Evolutionary conservation across 305 asterid species (phyloP), one percentile per base, ranked within the genome.

Genomic region (Lippia alba): DNA sequence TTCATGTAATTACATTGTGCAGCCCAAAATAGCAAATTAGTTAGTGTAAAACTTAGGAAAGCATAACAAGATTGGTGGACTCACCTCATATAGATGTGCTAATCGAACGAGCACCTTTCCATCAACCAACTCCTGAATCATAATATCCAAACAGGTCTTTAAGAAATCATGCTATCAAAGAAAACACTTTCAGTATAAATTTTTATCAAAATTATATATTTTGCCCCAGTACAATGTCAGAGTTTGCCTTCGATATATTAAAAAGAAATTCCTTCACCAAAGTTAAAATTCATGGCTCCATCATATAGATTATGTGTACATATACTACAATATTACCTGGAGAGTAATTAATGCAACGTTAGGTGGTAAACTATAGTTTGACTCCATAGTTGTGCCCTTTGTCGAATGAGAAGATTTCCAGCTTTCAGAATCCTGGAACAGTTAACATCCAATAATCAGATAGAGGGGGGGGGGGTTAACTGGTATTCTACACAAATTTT

Each of bases 51-150:
- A 39, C 45, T n/a, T 10, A 50, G 67, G 50, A 18, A 20, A 9
- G 8, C 18, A 61, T 51, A 55, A 58, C 18, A 59, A 34, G 60
- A 33, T 36, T 32, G 67, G 53, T 1, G 61, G 56, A 34, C 20
- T 69, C 70, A 88, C 98, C 97, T 92, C 97, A 0, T 88, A 92
- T 17, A 90, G 76, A 90, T 92, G 91, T 8, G 90, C 98, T 77
- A 92, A 66, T 70, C 98, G 98, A 74, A 92, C 76, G 66, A 90
- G 95, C 34, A 81, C 90, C 12, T 69, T 73, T 64, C 87, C 86
- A 62, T 84, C 87, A 10, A 58, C 83, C 80, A 87, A 56, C 72
- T 87, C 96, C 94, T 91, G 85, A 33, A 79, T 58, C 70, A 1
- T 7, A 12, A 76, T 39, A 15, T 55, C 66, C 64, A 75, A 44